Base-by-base conservation (phyloP, 148 eudicot species). In the Tetragonia tetragonoides region DNA sequence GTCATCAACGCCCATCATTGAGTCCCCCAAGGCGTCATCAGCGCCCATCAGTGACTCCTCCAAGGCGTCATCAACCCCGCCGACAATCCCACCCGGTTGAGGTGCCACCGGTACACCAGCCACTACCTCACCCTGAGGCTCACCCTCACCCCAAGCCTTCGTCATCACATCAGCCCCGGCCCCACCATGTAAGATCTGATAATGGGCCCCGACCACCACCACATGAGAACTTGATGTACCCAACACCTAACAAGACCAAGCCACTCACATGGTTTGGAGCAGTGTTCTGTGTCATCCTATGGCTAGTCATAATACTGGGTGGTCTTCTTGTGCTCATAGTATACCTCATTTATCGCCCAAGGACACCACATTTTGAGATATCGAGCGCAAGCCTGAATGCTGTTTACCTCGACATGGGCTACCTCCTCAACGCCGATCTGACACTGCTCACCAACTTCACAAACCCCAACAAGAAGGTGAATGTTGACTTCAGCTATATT, bases 381-480 rank as follows among this genome's bases (percentile, higher is more conserved):
- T 39, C 91, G 2, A 82, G 63, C 3, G 91, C 89, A 39, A 82
- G 88, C 66, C 89, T 93, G 53, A 93, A 93, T 37, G 91, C 92
- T 4, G 92, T 89, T 63, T 93, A 91, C 75, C 88, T 93, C n/a
- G 98, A 93, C 88, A 76, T 85, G 88, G 94, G 91, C 10, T 87
- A 85, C 74, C 89, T 87, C 67, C 88, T 91, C 23, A 93, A 93
- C 54, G 92, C 90, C 0, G 98, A 93, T 65, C 64, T 90, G 15
- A 89, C 93, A 7, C 47, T 93, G 49, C 87, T 93, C 0, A 88
- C 86, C 17, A 93, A 93, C 86, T 89, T 93, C 87, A 89, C 92
- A 10, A 94, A 92, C 53, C 91, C 93, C 20, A 94, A 88, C 85
- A 82, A 79, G 40, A 94, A 90, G 70, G 91, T 88, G 37, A 83